Evolutionary conservation across 768 basidiomycete genomes (phyloP).

Genomic region (Cystobasidium ongulense): DNA sequence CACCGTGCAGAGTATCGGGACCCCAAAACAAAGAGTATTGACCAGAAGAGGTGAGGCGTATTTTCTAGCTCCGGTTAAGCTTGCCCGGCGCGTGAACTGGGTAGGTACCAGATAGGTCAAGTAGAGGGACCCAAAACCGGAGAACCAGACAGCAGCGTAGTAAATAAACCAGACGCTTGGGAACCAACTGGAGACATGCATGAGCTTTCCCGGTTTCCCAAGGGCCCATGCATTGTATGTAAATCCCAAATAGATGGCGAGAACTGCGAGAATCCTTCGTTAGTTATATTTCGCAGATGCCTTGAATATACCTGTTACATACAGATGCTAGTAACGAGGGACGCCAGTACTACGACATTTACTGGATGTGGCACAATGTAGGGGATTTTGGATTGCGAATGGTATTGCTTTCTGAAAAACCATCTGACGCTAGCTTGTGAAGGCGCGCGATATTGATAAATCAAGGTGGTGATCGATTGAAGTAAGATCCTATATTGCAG

Average conservation of each 20-base stretch:
- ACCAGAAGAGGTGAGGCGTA: background rate
- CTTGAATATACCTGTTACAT: background rate
- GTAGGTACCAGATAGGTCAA: conserved; percentile 8
- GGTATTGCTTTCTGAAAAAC: conserved; percentile 16
- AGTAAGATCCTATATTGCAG: background rate
- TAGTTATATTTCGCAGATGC: background rate
- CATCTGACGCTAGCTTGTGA: background rate
- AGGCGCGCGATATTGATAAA: background rate
- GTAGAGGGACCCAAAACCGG: conserved; percentile 22
- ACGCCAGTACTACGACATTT: conserved; percentile 20
- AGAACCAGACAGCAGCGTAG: conserved; percentile 23
- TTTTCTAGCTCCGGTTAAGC: background rate
- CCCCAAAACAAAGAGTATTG: conserved; percentile 9
- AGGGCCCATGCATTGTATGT: background rate
- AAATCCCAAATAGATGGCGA: conserved; percentile 6
- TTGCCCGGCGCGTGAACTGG: conserved; percentile 15
- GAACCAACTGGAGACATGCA: conserved; percentile 14
- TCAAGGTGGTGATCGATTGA: conserved; percentile 2
- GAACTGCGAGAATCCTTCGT: background rate
- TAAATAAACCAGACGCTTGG: conserved; percentile 19
- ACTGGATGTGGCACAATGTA: conserved; percentile 29
- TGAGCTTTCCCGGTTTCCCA: background rate
- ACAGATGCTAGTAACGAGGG: background rate
- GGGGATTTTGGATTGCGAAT: conserved; percentile 15
- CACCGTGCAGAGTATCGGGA: background rate